phyloP scores from a whole-genome alignment of 306 rosid genomes.

The Prunus fruticosa region DNA sequence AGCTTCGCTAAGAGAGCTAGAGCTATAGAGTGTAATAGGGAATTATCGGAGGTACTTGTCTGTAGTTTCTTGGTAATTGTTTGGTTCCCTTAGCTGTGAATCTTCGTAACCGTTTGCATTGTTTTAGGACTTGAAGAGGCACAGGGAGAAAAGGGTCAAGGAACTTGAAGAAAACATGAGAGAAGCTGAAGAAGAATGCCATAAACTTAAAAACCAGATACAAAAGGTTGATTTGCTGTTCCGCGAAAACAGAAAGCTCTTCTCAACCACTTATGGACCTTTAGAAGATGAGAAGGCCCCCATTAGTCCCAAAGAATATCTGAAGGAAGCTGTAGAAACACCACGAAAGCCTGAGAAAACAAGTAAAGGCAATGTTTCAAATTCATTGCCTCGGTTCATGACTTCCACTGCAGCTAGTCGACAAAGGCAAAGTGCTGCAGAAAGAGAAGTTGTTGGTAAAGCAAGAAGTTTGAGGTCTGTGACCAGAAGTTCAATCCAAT shows the following conservation, averaged over 20 bases:
- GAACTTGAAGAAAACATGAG: slow-evolving; percentile 68
- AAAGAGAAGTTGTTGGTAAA: slow-evolving; percentile 40
- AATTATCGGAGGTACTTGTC: slow-evolving; percentile 53
- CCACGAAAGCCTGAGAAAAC: slow-evolving; percentile 42
- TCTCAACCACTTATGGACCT: slow-evolving; percentile 27
- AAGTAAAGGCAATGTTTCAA: slow-evolving; percentile 26
- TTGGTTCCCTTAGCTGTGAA: not conserved
- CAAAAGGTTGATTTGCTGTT: slow-evolving; percentile 50
- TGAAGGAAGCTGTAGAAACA: slow-evolving; percentile 42
- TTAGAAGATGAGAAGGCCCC: slow-evolving; percentile 38
- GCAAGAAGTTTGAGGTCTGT: slow-evolving; percentile 45
- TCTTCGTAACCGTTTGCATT: slow-evolving; percentile 11
- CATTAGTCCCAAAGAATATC: slow-evolving; percentile 39
- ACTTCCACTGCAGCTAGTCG: slow-evolving; percentile 92
- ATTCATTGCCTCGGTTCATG: slow-evolving; percentile 89
- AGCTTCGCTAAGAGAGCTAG: slow-evolving; percentile 89
- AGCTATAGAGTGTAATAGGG: slow-evolving; percentile 64
- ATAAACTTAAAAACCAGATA: slow-evolving; percentile 46
- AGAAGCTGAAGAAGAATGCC: slow-evolving; percentile 62
- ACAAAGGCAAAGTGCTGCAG: slow-evolving; percentile 62
- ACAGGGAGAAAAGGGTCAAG: slow-evolving; percentile 56
- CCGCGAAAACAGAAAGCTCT: slow-evolving; percentile 44
- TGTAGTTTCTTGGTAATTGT: slow-evolving; percentile 18
- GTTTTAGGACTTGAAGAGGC: slow-evolving; percentile 70
- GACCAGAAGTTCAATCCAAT: slow-evolving; percentile 60